Evolutionary conservation across 2,329 filamentous ascomycete genomes (phyloP), one percentile per base, ranked within the genome.

Genomic region (Neoscytalidium dimidiatum): DNA sequence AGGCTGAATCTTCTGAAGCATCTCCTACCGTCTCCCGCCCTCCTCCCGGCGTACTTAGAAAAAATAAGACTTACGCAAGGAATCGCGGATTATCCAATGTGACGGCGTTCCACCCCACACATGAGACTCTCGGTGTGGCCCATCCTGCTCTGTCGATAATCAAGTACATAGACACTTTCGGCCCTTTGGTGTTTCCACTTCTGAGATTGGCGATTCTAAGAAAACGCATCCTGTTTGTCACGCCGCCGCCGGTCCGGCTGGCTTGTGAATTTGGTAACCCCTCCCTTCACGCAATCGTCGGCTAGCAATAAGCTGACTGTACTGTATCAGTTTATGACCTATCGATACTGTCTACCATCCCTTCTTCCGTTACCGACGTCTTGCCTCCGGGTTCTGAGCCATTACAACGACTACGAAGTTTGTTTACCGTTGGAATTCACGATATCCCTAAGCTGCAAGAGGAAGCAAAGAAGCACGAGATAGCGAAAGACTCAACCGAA

Each of bases 351-450:
- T 93, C 94, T 49, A 96, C 93, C 70, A 90, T 98, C 48, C 93
- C 95, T 29, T 84, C 89, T 41, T 88, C 90, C 31, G 85, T 93
- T 48, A 83, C 85, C 65, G 88, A 93, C 60, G 80, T 90, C 14
- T 82, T 97, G n/a, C 86, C 89, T 21, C 76, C 85, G 0, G 83
- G 84, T 28, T 84, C 86, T 3, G 83, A 88, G 28, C 83, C 86
- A 0, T 84, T 90, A 66, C 84, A 81, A 14, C 79, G 92, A 66
- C 84, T 95, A 31, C 86, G 89, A 26, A 91, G 94, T 0, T 84
- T 99, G n/a, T 99, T 98, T 80, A 93, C 90, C 61, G 86, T 99
- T 66, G 95, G 95, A 57, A 89, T 99, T 17, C 92, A 97, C 75
- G 95, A 99, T 73, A 97, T 99, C 57, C 87, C 91, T 4, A 88